A percentile compares a stretch with the other conserved stretches of the same genome.
Conservation (phyloP, 148 eudicot genomes). For the Vaccinium darrowii region DNA sequence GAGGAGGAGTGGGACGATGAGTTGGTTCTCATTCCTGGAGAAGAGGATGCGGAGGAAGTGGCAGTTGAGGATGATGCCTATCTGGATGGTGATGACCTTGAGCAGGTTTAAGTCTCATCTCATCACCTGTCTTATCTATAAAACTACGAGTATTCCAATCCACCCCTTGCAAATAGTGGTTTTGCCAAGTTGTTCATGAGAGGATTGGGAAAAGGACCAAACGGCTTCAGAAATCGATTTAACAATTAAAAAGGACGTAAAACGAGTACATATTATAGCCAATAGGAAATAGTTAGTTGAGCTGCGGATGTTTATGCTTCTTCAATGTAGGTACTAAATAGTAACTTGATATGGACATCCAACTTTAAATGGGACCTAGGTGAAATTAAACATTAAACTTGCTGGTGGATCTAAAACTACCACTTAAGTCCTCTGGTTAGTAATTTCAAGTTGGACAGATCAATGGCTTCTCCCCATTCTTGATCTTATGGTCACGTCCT, state of each 20-base stretch:
- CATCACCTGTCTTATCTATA: neutral
- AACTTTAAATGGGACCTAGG: neutral
- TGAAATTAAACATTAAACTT: neutral
- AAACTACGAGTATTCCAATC: neutral
- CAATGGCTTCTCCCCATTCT: neutral
- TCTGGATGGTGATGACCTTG: neutral
- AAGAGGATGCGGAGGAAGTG: neutral
- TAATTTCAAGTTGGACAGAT: neutral
- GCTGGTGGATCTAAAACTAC: neutral
- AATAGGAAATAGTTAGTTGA: neutral
- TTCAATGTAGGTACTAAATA: neutral
- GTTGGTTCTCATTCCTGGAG: neutral
- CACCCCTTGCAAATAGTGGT: neutral
- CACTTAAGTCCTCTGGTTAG: neutral
- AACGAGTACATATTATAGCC: neutral
- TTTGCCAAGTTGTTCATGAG: neutral
- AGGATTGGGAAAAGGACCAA: neutral
- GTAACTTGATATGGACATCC: neutral
- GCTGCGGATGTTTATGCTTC: neutral
- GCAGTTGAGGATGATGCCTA: neutral
- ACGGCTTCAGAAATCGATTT: neutral
- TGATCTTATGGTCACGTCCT: neutral
- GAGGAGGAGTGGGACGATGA: constrained; percentile 4
- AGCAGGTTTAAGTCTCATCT: constrained; percentile 5
- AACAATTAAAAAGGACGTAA: neutral